Percentiles rank a stretch among this genome's conserved stretches.
Evolutionary conservation across 2,329 filamentous ascomycete species (phyloP).

Genomic region (Trichoderma sp.): DNA sequence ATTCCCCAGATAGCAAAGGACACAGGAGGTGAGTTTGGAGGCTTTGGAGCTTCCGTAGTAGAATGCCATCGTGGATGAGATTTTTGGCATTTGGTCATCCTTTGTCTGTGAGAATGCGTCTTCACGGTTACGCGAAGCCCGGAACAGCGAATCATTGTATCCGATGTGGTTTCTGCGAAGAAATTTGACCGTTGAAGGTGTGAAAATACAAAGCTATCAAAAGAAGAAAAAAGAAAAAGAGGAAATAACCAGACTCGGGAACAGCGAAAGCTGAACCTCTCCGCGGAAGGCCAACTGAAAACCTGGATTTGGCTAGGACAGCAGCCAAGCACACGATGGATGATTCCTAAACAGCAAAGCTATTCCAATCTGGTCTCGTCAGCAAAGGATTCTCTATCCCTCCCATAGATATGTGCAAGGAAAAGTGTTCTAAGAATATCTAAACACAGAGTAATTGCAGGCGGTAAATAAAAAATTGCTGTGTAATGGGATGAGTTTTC

Average conservation of each 20-base stretch:
- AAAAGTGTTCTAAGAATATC: not conserved
- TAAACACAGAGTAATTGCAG: not conserved
- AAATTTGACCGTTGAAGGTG: not conserved
- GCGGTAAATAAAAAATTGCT: not conserved
- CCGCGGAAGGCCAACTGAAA: no score
- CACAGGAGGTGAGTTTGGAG: not conserved
- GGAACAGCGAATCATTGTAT: not conserved
- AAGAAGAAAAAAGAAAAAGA: not conserved
- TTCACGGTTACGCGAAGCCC: not conserved
- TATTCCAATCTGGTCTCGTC: not conserved
- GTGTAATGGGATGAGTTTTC: not conserved
- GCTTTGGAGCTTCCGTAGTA: not conserved
- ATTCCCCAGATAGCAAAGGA: not conserved
- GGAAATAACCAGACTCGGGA: not conserved
- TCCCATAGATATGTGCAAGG: not conserved
- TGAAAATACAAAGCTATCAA: no score
- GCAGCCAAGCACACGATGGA: not conserved
- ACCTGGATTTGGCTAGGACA: not conserved
- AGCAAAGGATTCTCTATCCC: not conserved
- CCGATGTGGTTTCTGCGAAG: not conserved
- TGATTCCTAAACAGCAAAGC: not conserved
- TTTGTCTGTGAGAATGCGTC: not conserved
- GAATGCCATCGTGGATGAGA: not conserved
- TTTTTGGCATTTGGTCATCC: not conserved
- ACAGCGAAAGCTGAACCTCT: not conserved